A percentile compares a stretch with the other conserved stretches of the same genome.
These are phyloP conservation scores for Aplosporella prunicola DNA, from an alignment of 2,329 filamentous ascomycete genomes.

Conservation along the genomic window DNA sequence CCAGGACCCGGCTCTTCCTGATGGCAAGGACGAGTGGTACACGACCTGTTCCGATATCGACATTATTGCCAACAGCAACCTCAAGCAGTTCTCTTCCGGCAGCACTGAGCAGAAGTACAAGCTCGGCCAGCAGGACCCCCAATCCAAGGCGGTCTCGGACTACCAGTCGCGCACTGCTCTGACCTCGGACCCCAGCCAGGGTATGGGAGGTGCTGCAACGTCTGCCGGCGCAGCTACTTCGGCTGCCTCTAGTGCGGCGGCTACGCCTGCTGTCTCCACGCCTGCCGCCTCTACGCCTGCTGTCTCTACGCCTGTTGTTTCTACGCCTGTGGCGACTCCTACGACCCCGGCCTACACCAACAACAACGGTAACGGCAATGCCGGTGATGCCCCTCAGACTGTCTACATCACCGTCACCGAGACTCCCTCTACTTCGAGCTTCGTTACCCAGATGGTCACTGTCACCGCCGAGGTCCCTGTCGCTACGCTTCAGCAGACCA, in stretches of 20 bases:
- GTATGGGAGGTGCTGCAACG: background rate
- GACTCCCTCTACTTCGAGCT: background rate
- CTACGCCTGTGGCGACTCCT: background rate
- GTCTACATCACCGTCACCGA: conserved; percentile 7
- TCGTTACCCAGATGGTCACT: conserved; percentile 5
- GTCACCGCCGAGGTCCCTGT: background rate
- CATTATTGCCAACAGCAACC: conserved; percentile 22
- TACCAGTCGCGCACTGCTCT: conserved; percentile 32
- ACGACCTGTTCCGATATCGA: conserved; percentile 45
- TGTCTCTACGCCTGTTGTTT: background rate
- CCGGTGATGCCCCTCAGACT: background rate
- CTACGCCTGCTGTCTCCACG: background rate
- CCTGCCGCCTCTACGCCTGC: background rate
- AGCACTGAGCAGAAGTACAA: conserved; percentile 9
- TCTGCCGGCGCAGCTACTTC: background rate
- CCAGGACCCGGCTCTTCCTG: conserved; percentile 30
- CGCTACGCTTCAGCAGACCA: conserved; percentile 4
- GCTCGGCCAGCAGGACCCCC: conserved; percentile 34
- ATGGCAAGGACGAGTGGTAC: conserved; percentile 43
- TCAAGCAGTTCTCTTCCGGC: conserved; percentile 10
- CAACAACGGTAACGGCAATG: background rate
- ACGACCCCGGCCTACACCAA: background rate
- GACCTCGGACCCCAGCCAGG: conserved; percentile 18
- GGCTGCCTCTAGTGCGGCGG: background rate
- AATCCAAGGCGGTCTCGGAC: conserved; percentile 29